Percentiles rank a stretch among this genome's conserved stretches.
Conservation (phyloP, 2,329 filamentous ascomycete genomes). For the Sarocladiaceae sp. region DNA sequence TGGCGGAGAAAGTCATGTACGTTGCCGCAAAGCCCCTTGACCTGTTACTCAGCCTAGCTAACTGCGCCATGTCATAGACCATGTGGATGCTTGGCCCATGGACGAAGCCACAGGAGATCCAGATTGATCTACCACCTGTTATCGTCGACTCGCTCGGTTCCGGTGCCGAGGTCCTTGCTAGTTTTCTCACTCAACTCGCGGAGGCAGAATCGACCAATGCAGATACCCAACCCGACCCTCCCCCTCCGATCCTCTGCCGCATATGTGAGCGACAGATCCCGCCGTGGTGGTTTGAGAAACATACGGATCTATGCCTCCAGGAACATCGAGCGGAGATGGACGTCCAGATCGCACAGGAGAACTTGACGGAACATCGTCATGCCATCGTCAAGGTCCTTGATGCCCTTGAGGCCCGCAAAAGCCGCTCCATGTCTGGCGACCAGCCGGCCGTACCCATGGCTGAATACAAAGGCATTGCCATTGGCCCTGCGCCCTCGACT, state of each 20-base stretch:
- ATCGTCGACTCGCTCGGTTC: constrained; percentile 92
- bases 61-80: constrained; percentile 49
- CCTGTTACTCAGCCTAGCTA: constrained; percentile 8
- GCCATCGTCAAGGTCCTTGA: constrained; percentile 93
- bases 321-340: constrained; percentile 98
- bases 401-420: constrained; percentile 73
- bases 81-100: constrained; percentile 99
- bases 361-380: constrained; percentile 84
- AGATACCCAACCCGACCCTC: constrained; percentile 58
- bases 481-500: constrained; percentile 68
- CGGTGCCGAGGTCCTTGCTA: constrained; percentile 88
- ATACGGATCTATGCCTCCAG: constrained; percentile 91
- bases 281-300: constrained; percentile 99
- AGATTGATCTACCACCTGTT: constrained; percentile 84
- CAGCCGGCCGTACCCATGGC: constrained; percentile 46
- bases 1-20: constrained; percentile 83
- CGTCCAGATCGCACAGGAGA: constrained; percentile 92
- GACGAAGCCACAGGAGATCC: constrained; percentile 81
- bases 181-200: constrained; percentile 83
- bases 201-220: constrained; percentile 75
- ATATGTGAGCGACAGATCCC: constrained; percentile 97
- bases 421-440: constrained; percentile 54
- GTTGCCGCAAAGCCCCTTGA: constrained; percentile 21
- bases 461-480: constrained; percentile 83
- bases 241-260: constrained; percentile 85